Conservation (phyloP, 2,329 filamentous ascomycete species). For the Thelonectria blattea region DNA sequence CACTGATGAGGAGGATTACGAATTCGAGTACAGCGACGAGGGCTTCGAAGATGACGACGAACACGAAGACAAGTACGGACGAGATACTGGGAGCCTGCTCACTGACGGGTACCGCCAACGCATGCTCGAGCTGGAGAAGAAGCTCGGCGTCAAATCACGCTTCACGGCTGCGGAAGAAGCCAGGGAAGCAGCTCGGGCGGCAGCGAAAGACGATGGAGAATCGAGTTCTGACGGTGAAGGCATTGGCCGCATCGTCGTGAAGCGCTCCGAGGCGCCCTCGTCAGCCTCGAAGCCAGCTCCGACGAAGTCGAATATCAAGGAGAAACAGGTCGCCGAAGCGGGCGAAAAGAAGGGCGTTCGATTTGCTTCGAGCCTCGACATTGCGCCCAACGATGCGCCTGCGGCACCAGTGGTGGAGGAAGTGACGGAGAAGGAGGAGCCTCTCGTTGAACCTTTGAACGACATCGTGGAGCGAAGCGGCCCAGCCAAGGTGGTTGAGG, state of each 20-base stretch:
- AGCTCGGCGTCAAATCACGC: constrained; percentile 65
- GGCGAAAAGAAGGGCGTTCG: constrained; percentile 72
- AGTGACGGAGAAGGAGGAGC: constrained; percentile 31
- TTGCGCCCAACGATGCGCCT: constrained; percentile 56
- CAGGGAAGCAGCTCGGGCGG: constrained; percentile 30
- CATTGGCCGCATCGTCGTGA: constrained; percentile 64
- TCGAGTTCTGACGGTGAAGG: constrained; percentile 48
- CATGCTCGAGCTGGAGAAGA: constrained; percentile 86
- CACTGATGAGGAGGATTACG: constrained; percentile 59
- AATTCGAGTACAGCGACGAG: constrained; percentile 61
- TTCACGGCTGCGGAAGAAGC: constrained; percentile 58
- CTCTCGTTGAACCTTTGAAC: constrained; percentile 54
- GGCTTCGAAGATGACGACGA: constrained; percentile 59
- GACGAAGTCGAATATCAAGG: constrained; percentile 44
- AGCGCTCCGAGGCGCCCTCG: constrained; percentile 28
- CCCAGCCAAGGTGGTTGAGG: constrained; percentile 32
- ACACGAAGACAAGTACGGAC: constrained; percentile 69
- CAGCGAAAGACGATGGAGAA: constrained; percentile 45
- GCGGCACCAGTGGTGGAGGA: constrained; percentile 24
- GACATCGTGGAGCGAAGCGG: constrained; percentile 58
- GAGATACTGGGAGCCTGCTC: constrained; percentile 70
- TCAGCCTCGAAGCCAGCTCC: constrained; percentile 35
- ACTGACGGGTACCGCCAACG: constrained; percentile 76
- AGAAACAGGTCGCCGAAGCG: constrained; percentile 31
- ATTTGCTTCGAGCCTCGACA: constrained; percentile 78